Percentiles rank a stretch among this genome's conserved stretches.
phyloP scores from a whole-genome alignment of 805 yeast species.

The Candida pini region DNA sequence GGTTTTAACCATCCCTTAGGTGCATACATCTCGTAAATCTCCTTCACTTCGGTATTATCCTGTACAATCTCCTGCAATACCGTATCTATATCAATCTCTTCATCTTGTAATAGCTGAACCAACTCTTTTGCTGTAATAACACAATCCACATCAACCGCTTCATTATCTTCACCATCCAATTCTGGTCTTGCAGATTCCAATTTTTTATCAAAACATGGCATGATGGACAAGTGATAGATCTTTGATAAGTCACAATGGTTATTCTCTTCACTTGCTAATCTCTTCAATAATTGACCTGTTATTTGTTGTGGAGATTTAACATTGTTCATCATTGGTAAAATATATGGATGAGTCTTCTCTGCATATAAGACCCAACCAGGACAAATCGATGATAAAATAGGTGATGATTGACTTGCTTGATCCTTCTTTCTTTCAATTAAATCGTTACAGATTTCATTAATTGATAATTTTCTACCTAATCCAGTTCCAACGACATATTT shows the following conservation, averaged over 20 bases:
- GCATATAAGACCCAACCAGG: conserved; percentile 98
- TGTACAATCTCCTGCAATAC: conserved; percentile 13
- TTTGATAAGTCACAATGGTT: conserved; percentile 19
- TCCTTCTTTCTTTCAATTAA: conserved; percentile 14
- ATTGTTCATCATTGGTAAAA: conserved; percentile 62
- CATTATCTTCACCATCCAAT: conserved; percentile 19
- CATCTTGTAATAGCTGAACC: conserved; percentile 61
- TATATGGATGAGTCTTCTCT: conserved; percentile 89
- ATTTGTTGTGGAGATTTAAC: conserved; percentile 92
- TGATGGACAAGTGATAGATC: conserved; percentile 76
- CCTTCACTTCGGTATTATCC: conserved; percentile 11
- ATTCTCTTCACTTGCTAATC: conserved; percentile 34
- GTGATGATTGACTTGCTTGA: conserved; percentile 27
- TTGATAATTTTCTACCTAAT: conserved; percentile 66
- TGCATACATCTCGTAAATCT: conserved; percentile 29
- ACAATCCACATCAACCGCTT: conserved; percentile 71
- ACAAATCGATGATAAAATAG: conserved; percentile 68
- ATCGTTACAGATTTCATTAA: conserved; percentile 42
- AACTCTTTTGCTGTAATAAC: conserved; percentile 90
- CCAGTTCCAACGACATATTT: conserved; percentile 77
- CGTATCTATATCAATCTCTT: conserved; percentile 33
- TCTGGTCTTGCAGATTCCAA: conserved; percentile 90
- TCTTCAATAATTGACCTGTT: conserved; percentile 73
- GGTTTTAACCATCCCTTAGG: conserved; percentile 62
- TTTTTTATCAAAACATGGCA: conserved; percentile 98